Evolutionary conservation across 495 filamentous ascomycete genomes (phyloP), one percentile per base, ranked within the genome.

Genomic region (Neurospora intermedia): DNA sequence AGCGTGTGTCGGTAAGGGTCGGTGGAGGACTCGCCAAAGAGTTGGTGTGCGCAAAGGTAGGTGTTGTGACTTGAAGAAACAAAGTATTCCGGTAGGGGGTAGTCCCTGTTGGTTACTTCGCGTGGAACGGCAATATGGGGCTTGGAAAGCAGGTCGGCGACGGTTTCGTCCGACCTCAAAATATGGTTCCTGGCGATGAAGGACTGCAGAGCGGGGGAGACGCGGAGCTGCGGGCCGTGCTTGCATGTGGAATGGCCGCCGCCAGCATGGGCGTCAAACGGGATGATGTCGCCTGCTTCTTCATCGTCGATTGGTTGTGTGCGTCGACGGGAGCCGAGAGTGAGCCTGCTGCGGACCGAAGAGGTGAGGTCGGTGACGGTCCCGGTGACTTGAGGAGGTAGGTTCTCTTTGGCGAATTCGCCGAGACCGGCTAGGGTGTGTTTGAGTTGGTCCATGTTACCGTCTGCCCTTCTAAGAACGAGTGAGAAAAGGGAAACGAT

Each of bases 31-130:
- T 76, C 75, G 10, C 87, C 86, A 23, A 76, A 82, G 6, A 89
- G 82, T 77, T 89, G 86, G 77, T 88, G 85, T 5, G 84, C 85
- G 69, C 85, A 79, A 69, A 89, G 79, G 73, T 89, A 89, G 0
- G 87, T 89, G 80, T 98, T 98, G 83, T 98, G 95, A 40, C 39
- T 40, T 0, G 1, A 2, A 2, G 91, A 85, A 76, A 89, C 84
- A 74, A 85, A 89, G 73, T 89, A 89, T 72, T 87, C 86, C 1
- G 87, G 81, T 15, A 88, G 76, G 1, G 86, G 83, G 72, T 85
- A 80, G 18, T 80, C 83, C 43, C 84, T 73, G 73, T 86, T 85
- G 1, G 80, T 75, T 2, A 87, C 76, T 31, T 77, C 48, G 0
- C 77, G 18, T 0, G 87, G 86, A 0, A 87, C 84, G 23, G 78